Base-by-base conservation (phyloP, 148 eudicot genomes). In the Chenopodium album region DNA sequence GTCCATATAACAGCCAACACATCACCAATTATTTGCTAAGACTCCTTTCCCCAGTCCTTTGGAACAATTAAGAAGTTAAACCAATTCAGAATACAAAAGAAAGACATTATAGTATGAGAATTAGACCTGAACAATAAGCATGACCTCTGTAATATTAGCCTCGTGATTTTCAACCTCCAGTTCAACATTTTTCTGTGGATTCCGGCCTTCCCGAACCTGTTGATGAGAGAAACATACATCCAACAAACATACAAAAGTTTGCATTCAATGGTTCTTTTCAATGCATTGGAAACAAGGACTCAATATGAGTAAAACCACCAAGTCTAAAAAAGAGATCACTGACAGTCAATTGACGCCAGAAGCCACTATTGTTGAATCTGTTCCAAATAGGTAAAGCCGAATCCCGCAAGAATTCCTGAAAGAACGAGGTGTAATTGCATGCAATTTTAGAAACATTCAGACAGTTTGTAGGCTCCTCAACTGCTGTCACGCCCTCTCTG, bases 321-420 rank as follows among this genome's bases (percentile, higher is more conserved):
- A 67, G 67, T 9, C 31, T 60, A 4, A 31, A 41, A 67, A 63
- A 46, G 84, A 71, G 16, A 78, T 70, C 19, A 81, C 92, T 87
- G 89, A 95, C 98, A 7, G 98, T 95, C 82, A 95, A 89, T 81
- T 95, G 98, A 80, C 98, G 98, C 98, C 98, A 95, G 77, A 95
- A 95, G 77, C 98, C 98, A 77, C 86, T 83, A 88, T 95, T 95
- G 79, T 87, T 91, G 81, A 95, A 89, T 84, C 98, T 89, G 82
- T 93, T 95, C 98, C 98, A 95, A 76, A 95, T 74, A 23, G 98
- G 98, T 79, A 95, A 81, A 70, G 76, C 79, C 47, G 98, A 95
- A 82, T 88, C 72, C 82, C 88, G 94, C 59, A 95, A 86, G 83
- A 93, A 92, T 77, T 95, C 91, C 83, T 93, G 98, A 90, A 95